Base-by-base conservation (phyloP, 345 rosid species). In the Salix viminalis region DNA sequence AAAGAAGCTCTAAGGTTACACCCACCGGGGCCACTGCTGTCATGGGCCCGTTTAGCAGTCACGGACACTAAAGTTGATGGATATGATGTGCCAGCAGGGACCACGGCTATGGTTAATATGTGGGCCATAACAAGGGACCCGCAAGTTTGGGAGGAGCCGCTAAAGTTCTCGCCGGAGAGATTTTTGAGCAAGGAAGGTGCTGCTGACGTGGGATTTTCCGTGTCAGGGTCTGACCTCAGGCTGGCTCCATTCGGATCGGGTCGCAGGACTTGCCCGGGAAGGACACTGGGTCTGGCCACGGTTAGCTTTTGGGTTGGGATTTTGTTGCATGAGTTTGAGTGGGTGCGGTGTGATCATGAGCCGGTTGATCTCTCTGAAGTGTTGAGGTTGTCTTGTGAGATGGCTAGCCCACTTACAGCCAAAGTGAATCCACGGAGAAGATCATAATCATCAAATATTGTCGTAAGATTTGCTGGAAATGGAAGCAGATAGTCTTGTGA, bases 201-300 rank as follows among this genome's bases (percentile, higher is more conserved):
- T 12, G 76, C 52, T 12, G 81, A 64, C 67, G 67, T 32, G 73
- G 89, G 83, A 65, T 73, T 86, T 26, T 83, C 89, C 0, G 82
- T 86, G 2, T 23, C 76, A 62, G 91, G 89, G 4, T 84, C 87
- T 2, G 90, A 88, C 60, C 71, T 81, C 0, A 76, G 88, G 83
- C 84, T 86, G 48, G 91, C 91, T 37, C 91, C 91, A 14, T 88
- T 88, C 58, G 91, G 91, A 28, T 80, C 91, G 37, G 91, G 90
- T 24, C 73, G 91, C 14, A 77, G 91, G 82, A 70, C 78, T 1
- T 88, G 91, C 76, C 91, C 91, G 0, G 91, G 90, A 44, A 88
- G 81, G 81, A 70, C 80, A 0, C 52, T 89, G 74, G 92, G 89
- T 54, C 21, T 87, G 71, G 81, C 88, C 70, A 86, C 90, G 0